Base-by-base conservation (phyloP, 192 early-diverging fungal species). In the Linnemannia elongata region DNA sequence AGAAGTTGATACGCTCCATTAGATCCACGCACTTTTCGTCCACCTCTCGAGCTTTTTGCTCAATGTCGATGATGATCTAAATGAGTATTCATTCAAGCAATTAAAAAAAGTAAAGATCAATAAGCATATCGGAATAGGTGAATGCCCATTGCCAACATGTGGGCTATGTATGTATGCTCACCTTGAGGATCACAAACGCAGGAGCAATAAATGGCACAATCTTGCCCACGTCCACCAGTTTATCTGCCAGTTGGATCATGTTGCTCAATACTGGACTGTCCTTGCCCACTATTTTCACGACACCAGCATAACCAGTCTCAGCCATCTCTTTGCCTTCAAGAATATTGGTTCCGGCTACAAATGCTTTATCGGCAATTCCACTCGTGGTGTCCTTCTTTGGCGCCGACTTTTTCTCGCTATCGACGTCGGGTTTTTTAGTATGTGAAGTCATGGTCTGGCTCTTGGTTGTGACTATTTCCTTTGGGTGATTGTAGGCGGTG, bases 1-100 rank as follows among this genome's bases (percentile, higher is more conserved):
- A 88, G 66, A 91, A 91, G 45, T 85, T 89, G 76, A 91, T 89
- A 45, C 91, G 88, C 49, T 91, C 91, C 69, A 91, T 57, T 27
- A 91, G 81, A 76, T 89, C 87, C 36, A 66, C 49, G 44, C 90
- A 91, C 57, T 91, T 91, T 6, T 81, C 44, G 27, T 89, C 90
- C 18, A 88, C 88, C 22, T 91, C 90, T 1, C 89, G 45, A 1
- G 88, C 90, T 55, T 82, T 74, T 57, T 77, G 71, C 81, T 91
- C 90, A 15, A 89, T 81, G 66, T 90, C 86, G 75, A 91, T 88
- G 71, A 91, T 91, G 77, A 79, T 79, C 82, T 83, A 66, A 30
- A 33, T 33, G 30, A 66, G 30, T 66, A 54, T 27, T 44, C n/a
- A 8, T 13, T 4, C 4, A 66, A 4, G 35, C 15, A 38, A 22